Base-by-base conservation (phyloP, 768 basidiomycete genomes). In the Suillus ampliporus region DNA sequence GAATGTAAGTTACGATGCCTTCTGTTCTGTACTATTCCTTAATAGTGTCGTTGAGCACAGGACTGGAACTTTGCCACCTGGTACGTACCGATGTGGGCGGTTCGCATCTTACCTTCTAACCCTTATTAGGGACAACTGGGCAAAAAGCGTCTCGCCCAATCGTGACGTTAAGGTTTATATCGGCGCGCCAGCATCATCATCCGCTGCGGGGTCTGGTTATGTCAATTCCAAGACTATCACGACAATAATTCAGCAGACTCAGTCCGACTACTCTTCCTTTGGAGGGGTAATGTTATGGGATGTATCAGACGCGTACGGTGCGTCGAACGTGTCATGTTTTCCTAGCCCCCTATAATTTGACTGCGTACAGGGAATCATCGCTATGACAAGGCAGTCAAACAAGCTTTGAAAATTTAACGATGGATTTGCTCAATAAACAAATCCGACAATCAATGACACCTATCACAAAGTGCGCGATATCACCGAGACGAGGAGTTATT, bases 351-450 rank as follows among this genome's bases (percentile, higher is more conserved):
- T 5, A 31, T 50, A 50, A 50, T 19, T 50, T 9, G 9, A 50
- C 28, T 50, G 4, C 48, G 14, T 11, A n/a, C 58, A 80, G 89
- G 78, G 34, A 90, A 91, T 69, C 74, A 78, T 62, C 83, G 86
- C 34, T 90, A 83, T 65, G 88, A 89, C 67, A 70, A 80, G 17
- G 84, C 82, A 9, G 84, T 89, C 63, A 90, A 91, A 75, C 81
- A 83, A 61, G 81, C 84, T 31, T 78, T 82, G 60, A 72, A 31
- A 4, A 48, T 26, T 26, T 26, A 23, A 26, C 14, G 14, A 31
- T 26, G 46, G 14, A 14, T 47, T 23, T 47, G 23, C 14, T 26
- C 46, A 47, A 47, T 23, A 26, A 23, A 47, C 46, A 13, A 47
- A 47, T 8, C 14, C 23, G 31, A 14, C 23, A 23, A 15, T 14